Conservation (phyloP, 345 rosid species). For the Brassica cretica region DNA sequence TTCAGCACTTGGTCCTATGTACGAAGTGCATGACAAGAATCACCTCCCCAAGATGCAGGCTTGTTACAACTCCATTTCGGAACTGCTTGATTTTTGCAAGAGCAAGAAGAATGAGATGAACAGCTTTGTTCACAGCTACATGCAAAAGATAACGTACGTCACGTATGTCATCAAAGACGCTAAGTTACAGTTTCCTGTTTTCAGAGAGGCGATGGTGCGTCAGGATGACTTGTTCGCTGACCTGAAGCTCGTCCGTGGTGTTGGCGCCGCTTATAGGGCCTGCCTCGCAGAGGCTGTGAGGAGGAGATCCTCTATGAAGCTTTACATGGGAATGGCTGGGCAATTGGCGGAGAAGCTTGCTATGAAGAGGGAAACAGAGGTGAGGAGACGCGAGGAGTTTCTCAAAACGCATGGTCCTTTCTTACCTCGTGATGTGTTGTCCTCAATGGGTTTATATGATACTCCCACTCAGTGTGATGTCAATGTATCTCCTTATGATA, state of each 20-base stretch:
- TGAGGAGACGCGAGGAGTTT: slow-evolving; percentile 91
- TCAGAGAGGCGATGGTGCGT: slow-evolving; percentile 83
- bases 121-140: slow-evolving; percentile 70
- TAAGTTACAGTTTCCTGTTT: slow-evolving; percentile 90
- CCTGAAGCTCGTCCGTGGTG: slow-evolving; percentile 69
- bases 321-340: slow-evolving; percentile 99
- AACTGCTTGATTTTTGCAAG: slow-evolving; percentile 71
- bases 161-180: slow-evolving; percentile 80
- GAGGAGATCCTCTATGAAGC: slow-evolving; percentile 91
- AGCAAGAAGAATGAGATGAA: slow-evolving; percentile 92
- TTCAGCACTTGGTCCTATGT: slow-evolving; percentile 99
- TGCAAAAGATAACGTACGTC: slow-evolving; percentile 75
- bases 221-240: slow-evolving; percentile 77
- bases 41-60: slow-evolving; percentile 83
- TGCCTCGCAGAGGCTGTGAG: slow-evolving; percentile 95
- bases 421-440: slow-evolving; percentile 74
- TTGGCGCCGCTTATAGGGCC: slow-evolving; percentile 93
- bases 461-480: slow-evolving; percentile 94
- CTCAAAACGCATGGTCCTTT: slow-evolving; percentile 61
- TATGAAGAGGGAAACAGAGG: slow-evolving; percentile 76
- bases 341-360: slow-evolving; percentile 96
- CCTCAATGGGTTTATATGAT: slow-evolving; percentile 85
- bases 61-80: slow-evolving; percentile 57
- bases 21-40: slow-evolving; percentile 91
- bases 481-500: slow-evolving; percentile 81